Evolutionary conservation across 805 yeast species (phyloP).

Genomic region (Saturnispora besseyi): DNA sequence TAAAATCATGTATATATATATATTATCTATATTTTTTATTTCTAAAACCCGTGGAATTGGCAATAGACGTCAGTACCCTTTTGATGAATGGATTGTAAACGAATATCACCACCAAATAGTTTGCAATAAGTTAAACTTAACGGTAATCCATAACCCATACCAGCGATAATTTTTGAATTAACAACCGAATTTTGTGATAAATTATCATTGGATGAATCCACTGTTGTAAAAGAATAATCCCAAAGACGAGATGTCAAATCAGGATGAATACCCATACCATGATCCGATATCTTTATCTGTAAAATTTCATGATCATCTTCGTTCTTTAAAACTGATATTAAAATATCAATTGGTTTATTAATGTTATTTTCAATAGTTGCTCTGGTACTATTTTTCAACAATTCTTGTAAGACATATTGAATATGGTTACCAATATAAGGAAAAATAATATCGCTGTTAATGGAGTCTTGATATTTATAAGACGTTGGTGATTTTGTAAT

Average conservation of each 20-base stretch:
- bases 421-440: conserved; percentile 84
- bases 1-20: conserved; percentile 1
- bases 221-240: conserved; percentile 82
- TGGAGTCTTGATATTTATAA: conserved; percentile 23
- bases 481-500: conserved; percentile 22
- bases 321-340: conserved; percentile 32
- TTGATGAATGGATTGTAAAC: conserved; percentile 63
- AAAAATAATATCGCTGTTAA: conserved; percentile 35
- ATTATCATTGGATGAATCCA: conserved; percentile 22
- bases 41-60: conserved; percentile 2
- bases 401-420: conserved; percentile 80
- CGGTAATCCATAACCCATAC: conserved; percentile 95
- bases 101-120: conserved; percentile 61
- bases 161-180: conserved; percentile 66
- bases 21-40: background rate
- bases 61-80: conserved; percentile 71
- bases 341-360: conserved; percentile 37
- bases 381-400: conserved; percentile 77
- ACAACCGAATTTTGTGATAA: conserved; percentile 24
- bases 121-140: conserved; percentile 67
- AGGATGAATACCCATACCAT: conserved; percentile 82
- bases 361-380: conserved; percentile 72
- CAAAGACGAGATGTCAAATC: conserved; percentile 58
- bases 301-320: conserved; percentile 29
- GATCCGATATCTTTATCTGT: conserved; percentile 72